Evolutionary conservation across 2,329 filamentous ascomycete species (phyloP).

Genomic region (Amphichorda felina): DNA sequence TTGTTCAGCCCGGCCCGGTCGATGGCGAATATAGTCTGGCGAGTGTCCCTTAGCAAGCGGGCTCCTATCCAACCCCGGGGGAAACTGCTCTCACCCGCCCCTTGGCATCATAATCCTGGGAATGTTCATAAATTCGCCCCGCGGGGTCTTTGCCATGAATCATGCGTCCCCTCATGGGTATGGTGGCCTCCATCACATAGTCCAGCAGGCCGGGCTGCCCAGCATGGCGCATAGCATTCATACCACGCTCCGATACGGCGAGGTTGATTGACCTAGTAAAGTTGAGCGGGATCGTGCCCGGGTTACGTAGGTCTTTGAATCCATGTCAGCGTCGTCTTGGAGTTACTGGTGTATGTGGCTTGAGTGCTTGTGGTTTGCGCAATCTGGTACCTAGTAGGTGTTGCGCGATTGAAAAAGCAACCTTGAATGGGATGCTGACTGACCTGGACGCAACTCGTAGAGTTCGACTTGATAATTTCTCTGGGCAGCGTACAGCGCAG

Average conservation of each 20-base stretch:
- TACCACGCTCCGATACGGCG: conserved; percentile 84
- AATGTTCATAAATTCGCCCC: conserved; percentile 61
- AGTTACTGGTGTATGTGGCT: too few relatives aligned
- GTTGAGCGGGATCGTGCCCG: conserved; percentile 73
- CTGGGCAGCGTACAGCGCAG: conserved; percentile 82
- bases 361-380: not conserved
- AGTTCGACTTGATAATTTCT: conserved; percentile 84
- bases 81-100: conserved; percentile 73
- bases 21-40: conserved; percentile 72
- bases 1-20: conserved; percentile 79
- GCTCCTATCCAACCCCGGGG: not conserved
- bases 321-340: not conserved
- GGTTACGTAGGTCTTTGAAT: conserved; percentile 67
- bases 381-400: not conserved
- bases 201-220: conserved; percentile 57
- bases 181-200: conserved; percentile 62
- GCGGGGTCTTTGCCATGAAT: conserved; percentile 62
- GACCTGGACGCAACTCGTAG: conserved; percentile 88
- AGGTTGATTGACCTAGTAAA: conserved; percentile 99
- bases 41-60: not conserved
- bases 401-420: not conserved
- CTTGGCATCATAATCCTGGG: conserved; percentile 86
- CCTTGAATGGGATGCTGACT: conserved; percentile 16
- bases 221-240: conserved; percentile 71
- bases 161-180: conserved; percentile 95